Conservation (phyloP, 2,329 filamentous ascomycete species). For the Diplodia corticola region DNA sequence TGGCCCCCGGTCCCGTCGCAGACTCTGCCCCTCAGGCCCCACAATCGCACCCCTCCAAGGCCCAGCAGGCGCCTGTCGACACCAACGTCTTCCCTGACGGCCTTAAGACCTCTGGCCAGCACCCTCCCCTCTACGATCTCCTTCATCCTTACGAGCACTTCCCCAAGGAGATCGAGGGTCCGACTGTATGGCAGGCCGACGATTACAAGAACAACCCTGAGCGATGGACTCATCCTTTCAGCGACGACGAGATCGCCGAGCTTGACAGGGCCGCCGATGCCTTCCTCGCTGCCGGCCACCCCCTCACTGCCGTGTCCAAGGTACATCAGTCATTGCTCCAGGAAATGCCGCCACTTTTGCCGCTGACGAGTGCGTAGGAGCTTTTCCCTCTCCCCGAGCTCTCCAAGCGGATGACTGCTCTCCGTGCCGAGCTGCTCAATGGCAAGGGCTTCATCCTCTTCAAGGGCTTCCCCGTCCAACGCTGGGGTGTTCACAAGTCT, state of each 20-base stretch:
- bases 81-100: conserved; percentile 62
- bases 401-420: conserved; percentile 52
- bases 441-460: conserved; percentile 90
- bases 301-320: conserved; percentile 70
- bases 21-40: conserved; percentile 18
- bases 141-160: conserved; percentile 70
- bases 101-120: conserved; percentile 70
- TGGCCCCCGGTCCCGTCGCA: conserved; percentile 20
- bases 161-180: conserved; percentile 68
- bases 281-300: conserved; percentile 65
- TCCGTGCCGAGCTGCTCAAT: conserved; percentile 69
- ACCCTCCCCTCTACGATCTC: conserved; percentile 65
- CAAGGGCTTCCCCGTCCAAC: conserved; percentile 74
- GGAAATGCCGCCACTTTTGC: too few species aligned
- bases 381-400: conserved; percentile 65
- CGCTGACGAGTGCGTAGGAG: conserved; percentile 34
- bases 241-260: conserved; percentile 65
- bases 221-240: conserved; percentile 72
- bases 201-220: conserved; percentile 65
- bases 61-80: conserved; percentile 1
- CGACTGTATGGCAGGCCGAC: conserved; percentile 69
- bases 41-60: conserved; percentile 20
- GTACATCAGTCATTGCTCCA: conserved; percentile 32
- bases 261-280: conserved; percentile 66
- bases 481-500: conserved; percentile 77